Evolutionary conservation across 139 green algal species (phyloP), one percentile per base, ranked within the genome.

Genomic region (Eudorina sp.): DNA sequence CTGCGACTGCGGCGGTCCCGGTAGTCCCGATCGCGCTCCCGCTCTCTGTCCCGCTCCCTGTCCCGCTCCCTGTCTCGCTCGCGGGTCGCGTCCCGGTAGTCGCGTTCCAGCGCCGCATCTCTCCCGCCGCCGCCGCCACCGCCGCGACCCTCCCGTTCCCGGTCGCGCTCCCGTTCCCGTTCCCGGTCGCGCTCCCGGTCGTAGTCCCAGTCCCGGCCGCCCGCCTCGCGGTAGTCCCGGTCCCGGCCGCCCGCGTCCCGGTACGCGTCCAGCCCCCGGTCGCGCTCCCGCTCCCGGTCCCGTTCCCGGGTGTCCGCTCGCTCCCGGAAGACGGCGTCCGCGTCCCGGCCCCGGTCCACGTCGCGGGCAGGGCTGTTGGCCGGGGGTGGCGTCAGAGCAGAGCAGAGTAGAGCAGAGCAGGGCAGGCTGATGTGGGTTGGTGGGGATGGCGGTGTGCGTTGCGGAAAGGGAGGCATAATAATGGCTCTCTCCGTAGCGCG

Each of bases 151-250:
- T 64, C 64, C n/a, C 72, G 14, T 8, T 87, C 76, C 7, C 45
- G 53, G 14, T 75, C 34, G 3, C 38, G 38, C 8, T 84, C 53
- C 4, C 55, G 27, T 36, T 89, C 84, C 38, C 64, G 29, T 18
- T 90, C 86, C 36, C 60, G 36, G 21, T 85, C 58, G 53, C n/a
- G n/a, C 31, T 90, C 86, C 36, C 60, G 36, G 21, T 85, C 58
- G 53, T 79, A 84, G 25, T 87, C 81, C 40, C 40, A 27, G 27
- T 60, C 81, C 62, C 81, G 36, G 36, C 11, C n/a, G 43, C 34
- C 11, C 11, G 7, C 55, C 4, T 60, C 60, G 6, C 81, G 45
- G 60, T 58, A 76, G 27, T 87, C 81, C 40, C 40, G 16, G 27
- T 60, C 81, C 62, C 81, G 36, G 36, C 11, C n/a, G 43, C 34